Percentiles rank a stretch among this genome's conserved stretches.
phyloP scores from a whole-genome alignment of 2,329 filamentous ascomycete species.

The Trichophyton rubrum region DNA sequence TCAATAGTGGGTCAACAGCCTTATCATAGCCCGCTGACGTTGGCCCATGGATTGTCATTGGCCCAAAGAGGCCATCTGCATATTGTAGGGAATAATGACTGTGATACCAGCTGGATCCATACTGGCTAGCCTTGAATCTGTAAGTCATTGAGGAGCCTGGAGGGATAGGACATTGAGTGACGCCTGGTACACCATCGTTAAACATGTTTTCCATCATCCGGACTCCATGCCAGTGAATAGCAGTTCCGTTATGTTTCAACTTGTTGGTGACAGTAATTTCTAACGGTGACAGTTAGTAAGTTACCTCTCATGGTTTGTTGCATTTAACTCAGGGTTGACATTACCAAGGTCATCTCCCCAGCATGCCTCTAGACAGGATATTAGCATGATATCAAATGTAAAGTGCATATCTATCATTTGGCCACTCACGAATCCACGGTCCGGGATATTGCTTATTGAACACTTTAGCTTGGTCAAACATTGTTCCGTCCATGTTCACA shows the following conservation, averaged over 20 bases:
- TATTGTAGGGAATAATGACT: conserved; percentile 22
- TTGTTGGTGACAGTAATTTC: conserved; percentile 12
- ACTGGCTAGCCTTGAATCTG: conserved; percentile 20
- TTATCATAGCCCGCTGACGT: conserved; percentile 29
- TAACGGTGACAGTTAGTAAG: neutral
- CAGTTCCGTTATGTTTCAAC: conserved; percentile 13
- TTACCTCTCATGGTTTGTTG: too few relatives aligned
- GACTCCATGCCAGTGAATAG: conserved; percentile 22
- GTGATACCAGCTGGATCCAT: conserved; percentile 25
- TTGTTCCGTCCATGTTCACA: conserved; percentile 10
- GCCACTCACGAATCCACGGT: conserved; percentile 12
- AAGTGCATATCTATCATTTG: neutral
- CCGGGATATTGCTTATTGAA: conserved; percentile 12
- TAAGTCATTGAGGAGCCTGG: conserved; percentile 26
- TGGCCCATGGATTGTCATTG: conserved; percentile 29
- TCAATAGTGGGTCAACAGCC: conserved; percentile 24
- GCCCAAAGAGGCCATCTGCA: conserved; percentile 22
- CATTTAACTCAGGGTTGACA: neutral
- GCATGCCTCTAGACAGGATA: conserved; percentile 8
- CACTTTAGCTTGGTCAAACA: conserved; percentile 9
- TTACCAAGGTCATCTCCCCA: conserved; percentile 12
- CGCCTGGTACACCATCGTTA: conserved; percentile 22
- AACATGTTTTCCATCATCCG: conserved; percentile 22
- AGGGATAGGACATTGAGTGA: conserved; percentile 31
- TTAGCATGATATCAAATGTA: neutral